Base-by-base conservation (phyloP, 176 grass and related monocot genomes). In the Metroxylon sagu region DNA sequence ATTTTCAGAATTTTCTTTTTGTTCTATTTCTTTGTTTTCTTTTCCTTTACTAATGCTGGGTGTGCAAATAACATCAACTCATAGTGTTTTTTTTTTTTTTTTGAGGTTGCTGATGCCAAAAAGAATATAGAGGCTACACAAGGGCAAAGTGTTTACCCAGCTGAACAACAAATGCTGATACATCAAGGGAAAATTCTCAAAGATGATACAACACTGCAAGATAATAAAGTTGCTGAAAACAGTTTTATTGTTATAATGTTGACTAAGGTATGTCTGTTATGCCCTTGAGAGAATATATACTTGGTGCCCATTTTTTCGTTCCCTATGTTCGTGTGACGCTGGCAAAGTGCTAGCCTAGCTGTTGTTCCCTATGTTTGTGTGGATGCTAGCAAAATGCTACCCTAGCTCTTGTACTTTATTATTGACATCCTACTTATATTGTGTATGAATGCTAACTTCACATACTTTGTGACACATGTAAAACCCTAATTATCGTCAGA, bases 121-220 rank as follows among this genome's bases (percentile, higher is more conserved):
- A 81, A 69, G 53, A 81, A 82, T 71, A 98, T 98, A 1, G 94
- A 98, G 67, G 66, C 56, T 18, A 65, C 66, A 73, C 94, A 98
- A 71, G 94, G 88, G 4, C 57, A 83, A 50, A 73, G 48, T 61
- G 59, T 83, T 19, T 98, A 98, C 64, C 94, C 94, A 5, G 85
- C 88, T 0, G 94, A 92, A 16, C 88, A 85, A 58, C 84, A 79
- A 27, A 85, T 98, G 88, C 82, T 98, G 55, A 98, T 98, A 69
- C 69, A 98, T 76, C 85, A 92, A 73, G 94, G 94, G 14, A 98
- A 93, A 66, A 85, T 98, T 69, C 82, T 98, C 49, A 98, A 98
- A 85, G 94, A 98, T 73, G 88, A 98, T 50, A 98, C 88, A 56
- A 89, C 94, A 16, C 50, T 98, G 56, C 88, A 83, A 50, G 58